phyloP scores from a whole-genome alignment of 306 rosid species.

The Rosa lucieae region DNA sequence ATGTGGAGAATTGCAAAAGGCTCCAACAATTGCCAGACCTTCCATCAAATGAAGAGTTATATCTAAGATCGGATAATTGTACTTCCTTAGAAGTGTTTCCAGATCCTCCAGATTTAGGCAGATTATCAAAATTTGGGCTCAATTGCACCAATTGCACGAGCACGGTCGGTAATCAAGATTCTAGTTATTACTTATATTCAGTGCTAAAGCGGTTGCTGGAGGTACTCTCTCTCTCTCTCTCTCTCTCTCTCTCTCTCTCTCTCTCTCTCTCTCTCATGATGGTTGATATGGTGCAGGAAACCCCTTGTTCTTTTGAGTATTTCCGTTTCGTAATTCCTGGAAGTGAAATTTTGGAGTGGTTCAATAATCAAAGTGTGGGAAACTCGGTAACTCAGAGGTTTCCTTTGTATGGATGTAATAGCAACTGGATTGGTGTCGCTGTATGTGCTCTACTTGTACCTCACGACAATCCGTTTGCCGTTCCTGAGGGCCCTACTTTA shows the following conservation, averaged over 20 bases:
- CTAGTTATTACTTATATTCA: not conserved
- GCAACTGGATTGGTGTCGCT: not conserved
- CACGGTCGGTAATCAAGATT: not conserved
- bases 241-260: not conserved
- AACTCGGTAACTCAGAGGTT: not conserved
- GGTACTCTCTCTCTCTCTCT: not conserved
- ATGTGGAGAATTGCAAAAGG: constrained; percentile 10
- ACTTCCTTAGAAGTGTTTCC: not conserved
- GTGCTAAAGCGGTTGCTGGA: not conserved
- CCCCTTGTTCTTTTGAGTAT: accelerated
- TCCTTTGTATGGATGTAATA: not conserved
- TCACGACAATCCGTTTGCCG: not conserved
- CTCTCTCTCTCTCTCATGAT: not conserved
- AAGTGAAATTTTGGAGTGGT: constrained; percentile 14
- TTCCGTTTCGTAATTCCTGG: constrained; percentile 1
- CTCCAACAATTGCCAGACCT: constrained; percentile 22
- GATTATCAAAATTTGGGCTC: no score
- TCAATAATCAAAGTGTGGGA: constrained; percentile 1
- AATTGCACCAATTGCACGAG: no score
- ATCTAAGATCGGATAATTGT: not conserved
- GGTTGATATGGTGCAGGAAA: not conserved
- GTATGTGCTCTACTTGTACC: not conserved
- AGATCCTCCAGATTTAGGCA: not conserved
- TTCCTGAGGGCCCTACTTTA: accelerated
- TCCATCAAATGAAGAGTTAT: not conserved